Base-by-base conservation (phyloP, 352 stramenopile species). In the Phytophthora pinifolia region DNA sequence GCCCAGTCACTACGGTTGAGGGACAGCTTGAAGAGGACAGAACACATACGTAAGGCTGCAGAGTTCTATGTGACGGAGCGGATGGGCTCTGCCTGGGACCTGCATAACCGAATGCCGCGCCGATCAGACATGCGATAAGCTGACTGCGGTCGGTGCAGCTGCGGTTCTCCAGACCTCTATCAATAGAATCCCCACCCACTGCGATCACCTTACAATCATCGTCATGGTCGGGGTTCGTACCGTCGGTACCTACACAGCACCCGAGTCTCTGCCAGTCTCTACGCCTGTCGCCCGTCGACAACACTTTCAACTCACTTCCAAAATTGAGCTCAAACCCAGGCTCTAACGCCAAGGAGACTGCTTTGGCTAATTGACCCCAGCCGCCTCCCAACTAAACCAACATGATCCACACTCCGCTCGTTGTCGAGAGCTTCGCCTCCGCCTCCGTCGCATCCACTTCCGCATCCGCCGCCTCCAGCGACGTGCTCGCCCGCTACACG, bases 401-500 rank as follows among this genome's bases (percentile, higher is more conserved):
- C 17, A 70, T 70, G 62, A 67, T 65, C 20, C 51, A 62, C 50
- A 39, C 62, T 1, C 62, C 62, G 9, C 29, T 70, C 30, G 50
- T 53, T 10, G 30, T 62, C 33, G 39, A 58, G 39, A 59, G 34
- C 35, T 59, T 63, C 6, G 29, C 49, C 39, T 39, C 46, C n/a
- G 53, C 49, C n/a, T 20, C 50, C 3, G 17, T 31, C 18, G n/a
- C 34, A 27, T 20, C 31, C 37, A 5, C 52, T 10, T 6, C 41
- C 13, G 6, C 53, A 8, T 25, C 37, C 17, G 15, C 46, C 9
- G 36, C 39, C 22, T 22, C 38, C 13, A 25, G 20, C 20, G 47
- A 62, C 42, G 34, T 65, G 5, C 56, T 65, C 33, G 57, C 57
- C 13, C 72, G 74, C 52, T 88, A 75, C 62, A 56, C 61, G 14